A percentile compares a stretch with the other conserved stretches of the same genome.
phyloP scores from a whole-genome alignment of 1,284 basidiomycete genomes.

The Ceratobasidium sp. region DNA sequence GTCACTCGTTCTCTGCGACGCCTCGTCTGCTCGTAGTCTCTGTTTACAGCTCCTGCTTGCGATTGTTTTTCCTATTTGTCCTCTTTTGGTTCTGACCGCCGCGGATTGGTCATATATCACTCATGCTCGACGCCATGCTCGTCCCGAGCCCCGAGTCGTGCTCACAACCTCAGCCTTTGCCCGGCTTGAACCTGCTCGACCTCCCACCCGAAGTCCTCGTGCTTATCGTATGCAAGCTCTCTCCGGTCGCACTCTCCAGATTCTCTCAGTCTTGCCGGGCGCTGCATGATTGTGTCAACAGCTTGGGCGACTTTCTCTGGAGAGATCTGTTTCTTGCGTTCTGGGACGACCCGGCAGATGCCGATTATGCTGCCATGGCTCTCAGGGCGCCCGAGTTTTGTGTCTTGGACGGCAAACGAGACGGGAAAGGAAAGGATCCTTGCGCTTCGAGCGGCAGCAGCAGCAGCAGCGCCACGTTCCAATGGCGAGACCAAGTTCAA shows the following conservation, averaged over 20 bases:
- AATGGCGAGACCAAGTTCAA: constrained; percentile 45
- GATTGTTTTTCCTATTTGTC: background rate
- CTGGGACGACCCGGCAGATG: constrained; percentile 45
- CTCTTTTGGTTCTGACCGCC: background rate
- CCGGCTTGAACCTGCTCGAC: constrained; percentile 3
- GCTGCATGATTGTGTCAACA: constrained; percentile 29
- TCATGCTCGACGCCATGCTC: background rate
- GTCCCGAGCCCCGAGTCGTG: background rate
- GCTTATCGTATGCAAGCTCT: constrained; percentile 26
- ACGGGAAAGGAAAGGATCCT: background rate
- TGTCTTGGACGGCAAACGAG: background rate
- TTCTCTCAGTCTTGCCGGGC: constrained; percentile 44
- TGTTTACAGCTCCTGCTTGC: background rate
- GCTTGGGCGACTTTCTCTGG: constrained; percentile 40
- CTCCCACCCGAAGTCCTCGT: constrained; percentile 20
- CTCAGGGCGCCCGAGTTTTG: constrained; percentile 29
- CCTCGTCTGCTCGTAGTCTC: background rate
- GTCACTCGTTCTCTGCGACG: background rate
- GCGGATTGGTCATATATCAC: background rate
- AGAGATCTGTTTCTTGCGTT: constrained; percentile 37
- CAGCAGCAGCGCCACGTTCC: constrained; percentile 17
- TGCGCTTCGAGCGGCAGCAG: background rate
- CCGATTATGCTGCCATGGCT: constrained; percentile 25
- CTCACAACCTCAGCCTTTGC: background rate
- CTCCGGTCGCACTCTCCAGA: constrained; percentile 37